Evolutionary conservation across 2,329 filamentous ascomycete genomes (phyloP), one percentile per base, ranked within the genome.

Genomic region (Xenoacremonium recifei): DNA sequence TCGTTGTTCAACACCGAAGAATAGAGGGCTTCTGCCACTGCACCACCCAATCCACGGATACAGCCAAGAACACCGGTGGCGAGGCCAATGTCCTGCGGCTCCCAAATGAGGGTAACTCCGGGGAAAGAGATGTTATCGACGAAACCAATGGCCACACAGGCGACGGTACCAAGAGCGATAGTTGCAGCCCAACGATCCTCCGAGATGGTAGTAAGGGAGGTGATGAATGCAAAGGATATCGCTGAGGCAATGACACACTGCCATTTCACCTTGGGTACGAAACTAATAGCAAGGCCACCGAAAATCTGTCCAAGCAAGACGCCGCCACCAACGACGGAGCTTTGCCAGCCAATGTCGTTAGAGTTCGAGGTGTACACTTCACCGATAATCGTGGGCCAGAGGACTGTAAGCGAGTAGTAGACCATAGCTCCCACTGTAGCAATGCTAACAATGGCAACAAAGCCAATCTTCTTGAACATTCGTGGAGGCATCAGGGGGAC

Each of bases 81-180:
- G n/a, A 72, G 62, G 21, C 69, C 69, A 35, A 72, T 71, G 45
- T 73, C 69, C 49, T 70, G 64, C 4, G 69, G 58, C 45, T 70
- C 69, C 52, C 64, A 69, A 29, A 73, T 61, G 12, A 70, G 60
- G 2, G 67, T 66, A 25, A 73, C 67, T 12, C 65, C 67, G 1
- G 68, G 64, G 40, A 71, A 62, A 12, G 60, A 51, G 42, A 68
- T 59, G 52, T 64, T 66, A 42, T 68, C 64, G 41, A 67, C 56
- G 48, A 58, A 65, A 5, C 65, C 66, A 21, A 63, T 59, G 37
- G 54, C 54, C 30, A 53, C 40, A 32, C 54, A 54, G 12, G 51
- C 61, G 5, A 68, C 15, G 5, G 58, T 44, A n/a, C 59, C 62
- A 19, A 64, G 51, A 16, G 57, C 58, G 12, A 67, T 59, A 16